These are phyloP conservation scores for Erigeron philadelphicus DNA, from an alignment of 140 eudicot genomes.

Conservation along the genomic window DNA sequence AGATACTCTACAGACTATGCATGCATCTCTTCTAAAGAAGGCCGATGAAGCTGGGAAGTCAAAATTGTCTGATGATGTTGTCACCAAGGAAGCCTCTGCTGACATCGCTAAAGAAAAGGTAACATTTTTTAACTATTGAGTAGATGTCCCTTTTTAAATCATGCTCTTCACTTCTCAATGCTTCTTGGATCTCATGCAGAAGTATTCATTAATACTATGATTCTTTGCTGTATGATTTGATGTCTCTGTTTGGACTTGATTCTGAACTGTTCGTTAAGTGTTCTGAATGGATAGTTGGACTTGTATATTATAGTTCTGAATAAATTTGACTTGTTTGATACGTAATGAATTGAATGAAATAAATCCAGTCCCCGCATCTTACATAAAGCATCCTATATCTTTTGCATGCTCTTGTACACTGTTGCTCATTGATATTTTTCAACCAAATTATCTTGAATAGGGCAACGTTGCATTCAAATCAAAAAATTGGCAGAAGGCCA, in stretches of 20 bases:
- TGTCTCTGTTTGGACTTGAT: too few relatives aligned
- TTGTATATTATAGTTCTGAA: too few relatives aligned
- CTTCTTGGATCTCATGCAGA: too few relatives aligned
- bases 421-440: background rate
- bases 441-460: constrained; percentile 29
- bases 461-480: constrained; percentile 83
- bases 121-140: background rate
- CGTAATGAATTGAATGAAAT: background rate
- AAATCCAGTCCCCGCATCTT: background rate
- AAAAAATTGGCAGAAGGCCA: constrained; percentile 72
- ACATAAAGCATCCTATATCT: background rate
- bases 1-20: constrained; percentile 54
- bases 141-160: too few relatives aligned
- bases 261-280: background rate
- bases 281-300: background rate
- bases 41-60: constrained; percentile 49
- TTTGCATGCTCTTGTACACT: background rate
- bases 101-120: constrained; percentile 94
- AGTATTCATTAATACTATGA: too few relatives aligned
- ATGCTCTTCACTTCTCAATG: too few relatives aligned
- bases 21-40: constrained; percentile 52
- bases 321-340: too few relatives aligned
- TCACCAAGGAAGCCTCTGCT: constrained; percentile 64
- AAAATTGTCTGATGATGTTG: constrained; percentile 37
- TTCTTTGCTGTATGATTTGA: too few relatives aligned